phyloP scores from a whole-genome alignment of 2,329 filamentous ascomycete genomes.

The Westerdykella sp. region DNA sequence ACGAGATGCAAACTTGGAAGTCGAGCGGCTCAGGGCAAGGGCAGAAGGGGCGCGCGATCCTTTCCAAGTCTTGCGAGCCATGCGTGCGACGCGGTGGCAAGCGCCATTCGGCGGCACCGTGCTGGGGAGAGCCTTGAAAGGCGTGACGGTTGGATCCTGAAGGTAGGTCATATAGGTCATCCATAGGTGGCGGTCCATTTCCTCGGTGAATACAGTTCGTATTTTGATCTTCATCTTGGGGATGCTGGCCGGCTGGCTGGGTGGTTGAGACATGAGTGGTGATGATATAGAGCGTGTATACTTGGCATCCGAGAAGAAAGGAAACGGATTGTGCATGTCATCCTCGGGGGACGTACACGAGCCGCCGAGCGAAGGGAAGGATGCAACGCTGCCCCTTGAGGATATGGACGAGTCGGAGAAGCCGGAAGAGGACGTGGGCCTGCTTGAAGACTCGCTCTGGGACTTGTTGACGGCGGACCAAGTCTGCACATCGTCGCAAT shows the following conservation, averaged over 20 bases:
- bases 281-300: slow-evolving; percentile 23
- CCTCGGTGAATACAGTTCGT: slow-evolving; percentile 49
- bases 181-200: slow-evolving; percentile 63
- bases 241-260: slow-evolving; percentile 10
- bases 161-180: slow-evolving; percentile 60
- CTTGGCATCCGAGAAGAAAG: slow-evolving; percentile 34
- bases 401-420: slow-evolving; percentile 58
- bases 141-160: slow-evolving; percentile 60
- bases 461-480: slow-evolving; percentile 29
- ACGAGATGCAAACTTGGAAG: slow-evolving; percentile 16
- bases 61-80: slow-evolving; percentile 57
- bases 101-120: slow-evolving; percentile 58
- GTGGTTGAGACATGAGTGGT: slow-evolving; percentile 25
- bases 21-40: slow-evolving; percentile 11
- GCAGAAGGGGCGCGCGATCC: slow-evolving; percentile 36
- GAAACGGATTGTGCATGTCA: slow-evolving; percentile 53
- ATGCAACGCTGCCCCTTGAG: slow-evolving; percentile 52
- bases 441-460: slow-evolving; percentile 43
- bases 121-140: slow-evolving; percentile 61
- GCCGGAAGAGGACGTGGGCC: slow-evolving; percentile 53
- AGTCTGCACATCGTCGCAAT: slow-evolving; percentile 22
- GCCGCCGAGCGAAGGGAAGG: slow-evolving; percentile 52
- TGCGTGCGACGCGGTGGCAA: slow-evolving; percentile 56
- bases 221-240: slow-evolving; percentile 39
- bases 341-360: slow-evolving; percentile 58